These are phyloP conservation scores for Aureobasidium sp. DNA, from an alignment of 2,329 filamentous ascomycete genomes.

Conservation along the genomic window DNA sequence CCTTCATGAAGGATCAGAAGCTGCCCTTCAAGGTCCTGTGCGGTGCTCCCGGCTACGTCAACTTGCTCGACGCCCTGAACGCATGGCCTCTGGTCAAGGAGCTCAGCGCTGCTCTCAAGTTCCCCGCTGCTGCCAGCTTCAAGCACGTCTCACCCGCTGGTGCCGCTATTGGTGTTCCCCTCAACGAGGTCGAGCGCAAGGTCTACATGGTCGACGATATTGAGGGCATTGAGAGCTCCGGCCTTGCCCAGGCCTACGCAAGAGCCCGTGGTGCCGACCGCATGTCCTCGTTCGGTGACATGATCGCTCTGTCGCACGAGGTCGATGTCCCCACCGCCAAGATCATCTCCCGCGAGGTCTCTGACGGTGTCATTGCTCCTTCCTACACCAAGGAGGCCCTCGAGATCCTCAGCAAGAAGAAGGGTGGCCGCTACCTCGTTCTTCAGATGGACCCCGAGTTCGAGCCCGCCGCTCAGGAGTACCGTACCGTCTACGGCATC, in stretches of 20 bases:
- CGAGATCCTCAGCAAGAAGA: conserved; percentile 93
- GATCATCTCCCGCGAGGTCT: conserved; percentile 97
- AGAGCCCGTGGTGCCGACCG: conserved; percentile 92
- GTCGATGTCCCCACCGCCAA: conserved; percentile 91
- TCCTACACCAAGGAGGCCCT: conserved; percentile 79
- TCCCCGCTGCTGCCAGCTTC: conserved; percentile 92
- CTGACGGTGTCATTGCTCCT: conserved; percentile 90
- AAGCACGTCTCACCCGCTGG: conserved; percentile 98
- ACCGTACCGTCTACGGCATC: conserved; percentile 83
- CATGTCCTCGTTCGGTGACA: conserved; percentile 97
- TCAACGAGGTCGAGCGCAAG: conserved; percentile 83
- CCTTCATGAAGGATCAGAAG: conserved; percentile 63
- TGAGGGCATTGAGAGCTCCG: conserved; percentile 75
- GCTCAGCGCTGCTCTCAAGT: conserved; percentile 78
- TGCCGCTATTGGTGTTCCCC: conserved; percentile 83
- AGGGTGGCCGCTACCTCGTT: conserved; percentile 93
- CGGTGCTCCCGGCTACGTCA: conserved; percentile 92
- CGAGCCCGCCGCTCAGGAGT: conserved; percentile 66
- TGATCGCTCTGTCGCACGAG: conserved; percentile 85
- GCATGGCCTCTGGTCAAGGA: conserved; percentile 97
- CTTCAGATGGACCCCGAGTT: conserved; percentile 90
- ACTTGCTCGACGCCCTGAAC: conserved; percentile 91
- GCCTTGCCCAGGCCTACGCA: conserved; percentile 88
- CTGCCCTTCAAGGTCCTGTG: conserved; percentile 93
- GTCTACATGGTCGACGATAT: conserved; percentile 99